Base-by-base conservation (phyloP, 805 yeast genomes). In the Starmera caribaea region DNA sequence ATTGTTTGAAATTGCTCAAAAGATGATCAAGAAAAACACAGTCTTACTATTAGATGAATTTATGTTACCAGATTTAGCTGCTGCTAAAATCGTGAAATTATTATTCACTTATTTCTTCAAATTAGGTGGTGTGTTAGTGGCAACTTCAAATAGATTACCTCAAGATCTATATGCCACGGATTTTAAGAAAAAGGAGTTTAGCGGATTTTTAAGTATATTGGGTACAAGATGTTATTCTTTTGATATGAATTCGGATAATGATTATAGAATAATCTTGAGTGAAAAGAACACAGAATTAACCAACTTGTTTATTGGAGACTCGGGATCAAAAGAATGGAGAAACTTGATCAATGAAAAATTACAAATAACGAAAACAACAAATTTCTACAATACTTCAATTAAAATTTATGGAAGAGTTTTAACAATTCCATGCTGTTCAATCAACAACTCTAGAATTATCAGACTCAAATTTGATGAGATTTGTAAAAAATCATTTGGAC, bases 51-150 rank as follows among this genome's bases (percentile, higher is more conserved):
- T 81, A 32, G 89, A 81, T 54, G 89, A 82, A 54, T 81, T 81
- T 59, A 79, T 80, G 82, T 53, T 81, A 27, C 89, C 89, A 0
- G 89, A 81, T 52, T 67, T 82, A 30, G 84, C 87, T 0, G 71
- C 83, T 16, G 88, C 86, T 1, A 81, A 79, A 49, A 77, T 81
- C 30, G 62, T 81, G 41, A 75, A 77, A 54, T 66, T 78, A 12
- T 57, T 81, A 37, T 79, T 81, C 57, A 76, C 81, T 0, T 79
- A 74, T 53, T 81, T 74, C 59, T 81, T 81, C 63, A 79, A 76
- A 48, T 55, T 81, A 11, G 89, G 89, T 3, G 89, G 89, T 5
- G 84, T 81, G 0, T 57, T 81, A 34, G 80, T 81, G 16, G 86
- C 88, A 3, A 81, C 87, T 2, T 76, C 85, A 3, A 81, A 81